Conservation (phyloP, 257 asterid species). For the Salvia hispanica region DNA sequence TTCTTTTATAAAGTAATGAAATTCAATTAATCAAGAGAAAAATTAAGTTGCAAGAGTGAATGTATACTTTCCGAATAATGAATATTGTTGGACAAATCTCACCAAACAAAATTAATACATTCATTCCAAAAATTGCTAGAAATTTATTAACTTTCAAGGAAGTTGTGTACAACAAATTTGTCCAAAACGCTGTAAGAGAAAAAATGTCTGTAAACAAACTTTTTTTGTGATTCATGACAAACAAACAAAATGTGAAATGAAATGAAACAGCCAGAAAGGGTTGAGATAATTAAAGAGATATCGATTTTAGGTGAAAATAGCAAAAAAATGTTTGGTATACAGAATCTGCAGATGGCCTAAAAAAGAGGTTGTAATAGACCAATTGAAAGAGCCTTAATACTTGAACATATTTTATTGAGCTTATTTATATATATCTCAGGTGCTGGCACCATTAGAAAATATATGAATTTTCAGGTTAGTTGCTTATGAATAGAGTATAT, state of each 20-base stretch:
- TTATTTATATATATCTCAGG: conserved; percentile 13
- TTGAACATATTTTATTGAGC: neutral
- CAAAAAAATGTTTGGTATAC: conserved; percentile 1
- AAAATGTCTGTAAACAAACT: neutral
- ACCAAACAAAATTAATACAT: neutral
- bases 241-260: neutral
- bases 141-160: conserved; percentile 15
- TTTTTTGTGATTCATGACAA: neutral
- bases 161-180: neutral
- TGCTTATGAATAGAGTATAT: neutral
- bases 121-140: conserved; percentile 19
- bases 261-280: neutral
- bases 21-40: neutral
- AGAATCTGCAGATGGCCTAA: conserved; percentile 31
- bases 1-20: neutral
- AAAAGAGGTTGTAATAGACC: conserved; percentile 27
- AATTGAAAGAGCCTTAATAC: conserved; percentile 19
- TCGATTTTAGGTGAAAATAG: neutral
- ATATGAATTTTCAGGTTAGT: too few species aligned
- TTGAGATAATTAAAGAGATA: neutral
- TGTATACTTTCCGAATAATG: neutral
- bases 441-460: neutral
- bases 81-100: neutral
- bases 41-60: conserved; percentile 1
- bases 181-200: neutral